Evolutionary conservation across 495 filamentous ascomycete species (phyloP).

Genomic region (Bryoglossum gracile): DNA sequence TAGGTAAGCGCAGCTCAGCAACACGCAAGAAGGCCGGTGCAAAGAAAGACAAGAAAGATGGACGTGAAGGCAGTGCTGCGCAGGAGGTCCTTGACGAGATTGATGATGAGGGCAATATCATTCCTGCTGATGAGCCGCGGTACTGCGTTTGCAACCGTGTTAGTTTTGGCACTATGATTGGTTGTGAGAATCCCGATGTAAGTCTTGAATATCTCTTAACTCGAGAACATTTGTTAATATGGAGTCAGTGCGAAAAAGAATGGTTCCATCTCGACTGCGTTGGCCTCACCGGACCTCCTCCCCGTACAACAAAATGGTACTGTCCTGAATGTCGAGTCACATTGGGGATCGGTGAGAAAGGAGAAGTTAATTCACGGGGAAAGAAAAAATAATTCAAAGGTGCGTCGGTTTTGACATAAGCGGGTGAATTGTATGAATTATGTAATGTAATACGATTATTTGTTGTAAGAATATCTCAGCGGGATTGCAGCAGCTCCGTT

Average conservation of each 20-base stretch:
- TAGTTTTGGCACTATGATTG: conserved; percentile 91
- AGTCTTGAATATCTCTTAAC: conserved; percentile 32
- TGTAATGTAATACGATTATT: too few relatives aligned
- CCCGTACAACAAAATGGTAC: conserved; percentile 83
- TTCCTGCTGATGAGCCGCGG: conserved; percentile 78
- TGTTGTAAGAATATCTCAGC: too few relatives aligned
- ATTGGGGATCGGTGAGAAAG: conserved; percentile 53
- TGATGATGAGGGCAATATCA: conserved; percentile 62
- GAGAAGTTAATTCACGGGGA: conserved; percentile 46
- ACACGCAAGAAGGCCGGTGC: conserved; percentile 54
- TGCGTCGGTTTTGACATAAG: not conserved
- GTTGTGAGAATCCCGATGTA: conserved; percentile 86
- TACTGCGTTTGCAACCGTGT: conserved; percentile 92
- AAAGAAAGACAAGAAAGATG: conserved; percentile 42
- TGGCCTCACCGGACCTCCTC: conserved; percentile 65
- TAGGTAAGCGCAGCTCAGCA: conserved; percentile 74
- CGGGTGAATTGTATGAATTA: too few relatives aligned
- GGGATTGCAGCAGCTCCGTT: too few relatives aligned
- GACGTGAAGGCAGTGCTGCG: conserved; percentile 31
- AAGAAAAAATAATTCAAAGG: conserved; percentile 38
- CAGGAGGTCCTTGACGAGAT: conserved; percentile 45
- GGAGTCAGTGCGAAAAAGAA: conserved; percentile 57
- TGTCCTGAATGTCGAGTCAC: conserved; percentile 77
- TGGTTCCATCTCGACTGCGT: conserved; percentile 96
- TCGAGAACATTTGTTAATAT: not conserved